Conservation (phyloP, 169 alveolate genomes). For the Plasmodium relictum region DNA sequence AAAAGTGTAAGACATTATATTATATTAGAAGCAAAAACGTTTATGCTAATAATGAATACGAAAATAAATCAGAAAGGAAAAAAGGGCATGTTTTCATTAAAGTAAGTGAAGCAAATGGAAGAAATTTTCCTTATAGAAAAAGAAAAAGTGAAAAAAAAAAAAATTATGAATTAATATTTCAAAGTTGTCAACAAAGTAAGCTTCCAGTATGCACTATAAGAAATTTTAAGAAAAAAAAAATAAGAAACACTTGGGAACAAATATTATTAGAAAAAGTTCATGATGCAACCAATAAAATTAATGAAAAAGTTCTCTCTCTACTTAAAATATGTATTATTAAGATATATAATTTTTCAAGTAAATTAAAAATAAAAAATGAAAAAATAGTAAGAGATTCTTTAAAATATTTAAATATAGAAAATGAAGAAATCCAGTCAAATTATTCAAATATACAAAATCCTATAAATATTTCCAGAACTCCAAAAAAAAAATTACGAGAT, state of each 20-base stretch:
- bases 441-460: slow-evolving; percentile 16
- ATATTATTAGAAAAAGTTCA: slow-evolving; percentile 17
- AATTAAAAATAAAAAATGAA: slow-evolving; percentile 11
- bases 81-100: slow-evolving; percentile 42
- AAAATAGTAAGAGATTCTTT: slow-evolving; percentile 11
- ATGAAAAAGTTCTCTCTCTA: slow-evolving; percentile 18
- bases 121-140: slow-evolving; percentile 20
- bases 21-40: slow-evolving; percentile 1
- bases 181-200: background rate
- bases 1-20: slow-evolving; percentile 9
- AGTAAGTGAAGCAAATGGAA: slow-evolving; percentile 23
- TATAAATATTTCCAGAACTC: background rate
- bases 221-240: slow-evolving; percentile 17
- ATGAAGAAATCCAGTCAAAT: background rate
- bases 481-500: no score
- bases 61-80: slow-evolving; percentile 4
- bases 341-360: slow-evolving; percentile 11
- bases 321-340: slow-evolving; percentile 21
- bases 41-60: background rate
- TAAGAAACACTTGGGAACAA: slow-evolving; percentile 21
- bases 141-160: background rate
- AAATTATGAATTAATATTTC: background rate
- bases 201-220: background rate
- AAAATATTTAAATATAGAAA: slow-evolving; percentile 34
- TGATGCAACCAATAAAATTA: slow-evolving; percentile 18